Conservation (phyloP, 2,329 filamentous ascomycete genomes). For the Sporothrix euskadiensis region DNA sequence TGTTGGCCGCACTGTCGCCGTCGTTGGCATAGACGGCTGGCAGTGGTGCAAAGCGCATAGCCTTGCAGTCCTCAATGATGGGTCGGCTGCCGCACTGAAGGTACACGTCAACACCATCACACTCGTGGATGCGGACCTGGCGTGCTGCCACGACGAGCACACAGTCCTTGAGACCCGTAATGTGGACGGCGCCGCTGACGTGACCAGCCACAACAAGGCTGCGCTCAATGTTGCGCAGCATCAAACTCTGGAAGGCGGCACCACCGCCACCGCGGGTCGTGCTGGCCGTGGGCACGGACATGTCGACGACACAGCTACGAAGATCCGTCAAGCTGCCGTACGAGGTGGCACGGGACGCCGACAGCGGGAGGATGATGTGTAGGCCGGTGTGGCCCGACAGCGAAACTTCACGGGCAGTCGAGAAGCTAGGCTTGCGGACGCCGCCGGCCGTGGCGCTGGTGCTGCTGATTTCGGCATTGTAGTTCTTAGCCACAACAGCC, state of each 20-base stretch:
- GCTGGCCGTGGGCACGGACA: conserved; percentile 64
- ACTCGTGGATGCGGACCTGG: conserved; percentile 94
- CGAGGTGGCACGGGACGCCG: conserved; percentile 68
- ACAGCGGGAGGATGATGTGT: conserved; percentile 74
- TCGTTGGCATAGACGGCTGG: conserved; percentile 42
- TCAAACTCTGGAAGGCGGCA: conserved; percentile 67
- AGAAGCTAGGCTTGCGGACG: conserved; percentile 64
- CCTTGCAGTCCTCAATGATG: conserved; percentile 86
- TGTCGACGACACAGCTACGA: conserved; percentile 72
- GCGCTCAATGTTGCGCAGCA: conserved; percentile 66
- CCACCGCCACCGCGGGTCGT: conserved; percentile 38
- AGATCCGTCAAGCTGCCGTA: conserved; percentile 73
- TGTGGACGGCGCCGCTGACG: conserved; percentile 77
- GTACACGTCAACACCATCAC: conserved; percentile 77
- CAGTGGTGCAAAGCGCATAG: conserved; percentile 76
- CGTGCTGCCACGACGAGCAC: conserved; percentile 76
- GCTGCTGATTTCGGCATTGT: conserved; percentile 49
- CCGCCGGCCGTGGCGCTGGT: conserved; percentile 43
- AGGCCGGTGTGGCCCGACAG: conserved; percentile 67
- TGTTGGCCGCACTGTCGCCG: conserved; percentile 45
- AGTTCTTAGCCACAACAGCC: not conserved
- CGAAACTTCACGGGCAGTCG: conserved; percentile 59
- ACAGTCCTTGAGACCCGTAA: conserved; percentile 72
- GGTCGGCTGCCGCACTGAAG: conserved; percentile 78
- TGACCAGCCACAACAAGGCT: conserved; percentile 77